These are phyloP conservation scores for Gloeophyllum trabeum DNA, from an alignment of 768 basidiomycete genomes.

Conservation along the genomic window DNA sequence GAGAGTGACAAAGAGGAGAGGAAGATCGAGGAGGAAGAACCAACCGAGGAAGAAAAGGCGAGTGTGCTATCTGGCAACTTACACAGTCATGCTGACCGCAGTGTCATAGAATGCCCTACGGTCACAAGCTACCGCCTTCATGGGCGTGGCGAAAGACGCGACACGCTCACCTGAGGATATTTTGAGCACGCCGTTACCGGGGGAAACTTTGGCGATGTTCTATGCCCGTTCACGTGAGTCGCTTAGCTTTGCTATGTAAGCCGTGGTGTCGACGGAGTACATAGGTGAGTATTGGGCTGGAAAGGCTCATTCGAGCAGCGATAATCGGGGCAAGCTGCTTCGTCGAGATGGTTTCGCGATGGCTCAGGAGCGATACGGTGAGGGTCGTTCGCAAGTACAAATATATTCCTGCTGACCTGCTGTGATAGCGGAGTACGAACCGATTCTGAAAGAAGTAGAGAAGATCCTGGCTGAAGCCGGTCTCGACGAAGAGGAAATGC, in stretches of 20 bases:
- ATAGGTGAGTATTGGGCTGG: slow-evolving; percentile 77
- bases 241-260: neutral
- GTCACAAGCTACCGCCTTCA: slow-evolving; percentile 34
- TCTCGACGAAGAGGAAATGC: slow-evolving; percentile 75
- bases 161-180: slow-evolving; percentile 57
- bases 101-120: slow-evolving; percentile 31
- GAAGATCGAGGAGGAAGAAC: slow-evolving; percentile 14
- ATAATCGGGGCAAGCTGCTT: slow-evolving; percentile 67
- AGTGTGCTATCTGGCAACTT: slow-evolving; percentile 1
- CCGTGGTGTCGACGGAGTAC: neutral
- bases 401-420: neutral
- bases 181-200: slow-evolving; percentile 71
- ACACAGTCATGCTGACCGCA: neutral
- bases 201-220: slow-evolving; percentile 76
- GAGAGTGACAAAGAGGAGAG: slow-evolving; percentile 10
- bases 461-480: slow-evolving; percentile 78
- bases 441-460: slow-evolving; percentile 72
- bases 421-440: slow-evolving; percentile 61
- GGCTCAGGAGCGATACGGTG: slow-evolving; percentile 66
- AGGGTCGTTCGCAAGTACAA: slow-evolving; percentile 14
- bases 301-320: slow-evolving; percentile 47
- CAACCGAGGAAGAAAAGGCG: slow-evolving; percentile 9
- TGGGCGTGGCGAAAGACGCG: slow-evolving; percentile 54
- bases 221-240: slow-evolving; percentile 69
- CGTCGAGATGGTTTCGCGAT: slow-evolving; percentile 69